These are phyloP conservation scores for Diversispora epigaea DNA, from an alignment of 192 early-diverging fungal genomes.

Conservation along the genomic window DNA sequence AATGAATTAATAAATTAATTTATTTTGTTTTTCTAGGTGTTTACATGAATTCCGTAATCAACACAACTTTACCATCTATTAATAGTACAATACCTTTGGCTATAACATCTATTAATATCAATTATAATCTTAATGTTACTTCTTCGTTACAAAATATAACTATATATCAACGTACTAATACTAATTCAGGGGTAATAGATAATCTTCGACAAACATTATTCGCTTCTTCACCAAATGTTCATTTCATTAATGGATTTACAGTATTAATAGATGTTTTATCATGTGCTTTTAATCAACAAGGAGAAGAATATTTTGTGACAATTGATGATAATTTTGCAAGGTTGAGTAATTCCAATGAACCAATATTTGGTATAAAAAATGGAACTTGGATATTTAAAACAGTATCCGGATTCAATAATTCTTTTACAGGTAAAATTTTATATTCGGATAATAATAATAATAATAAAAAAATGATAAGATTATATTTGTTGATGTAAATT, in stretches of 20 bases:
- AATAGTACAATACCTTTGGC: background rate
- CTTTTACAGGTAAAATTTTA: background rate
- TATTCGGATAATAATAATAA: background rate
- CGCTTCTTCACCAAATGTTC: background rate
- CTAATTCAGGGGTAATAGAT: no score
- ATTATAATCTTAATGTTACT: background rate
- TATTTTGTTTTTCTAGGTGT: background rate
- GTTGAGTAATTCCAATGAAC: background rate
- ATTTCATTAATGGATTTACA: background rate
- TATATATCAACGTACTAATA: background rate
- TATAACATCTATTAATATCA: background rate
- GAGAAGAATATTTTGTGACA: background rate
- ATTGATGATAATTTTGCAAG: background rate
- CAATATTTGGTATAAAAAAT: background rate
- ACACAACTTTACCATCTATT: background rate
- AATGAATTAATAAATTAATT: background rate
- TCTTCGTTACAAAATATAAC: background rate
- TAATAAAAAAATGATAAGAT: background rate
- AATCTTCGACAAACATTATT: background rate
- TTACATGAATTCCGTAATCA: background rate
- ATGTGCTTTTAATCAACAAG: slow-evolving; percentile 1
- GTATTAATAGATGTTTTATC: background rate
- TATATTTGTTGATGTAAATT: background rate
- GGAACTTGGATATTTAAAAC: background rate
- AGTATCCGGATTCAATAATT: background rate